Base-by-base conservation (phyloP, 2,329 filamentous ascomycete genomes). In the Penicillium sp. region DNA sequence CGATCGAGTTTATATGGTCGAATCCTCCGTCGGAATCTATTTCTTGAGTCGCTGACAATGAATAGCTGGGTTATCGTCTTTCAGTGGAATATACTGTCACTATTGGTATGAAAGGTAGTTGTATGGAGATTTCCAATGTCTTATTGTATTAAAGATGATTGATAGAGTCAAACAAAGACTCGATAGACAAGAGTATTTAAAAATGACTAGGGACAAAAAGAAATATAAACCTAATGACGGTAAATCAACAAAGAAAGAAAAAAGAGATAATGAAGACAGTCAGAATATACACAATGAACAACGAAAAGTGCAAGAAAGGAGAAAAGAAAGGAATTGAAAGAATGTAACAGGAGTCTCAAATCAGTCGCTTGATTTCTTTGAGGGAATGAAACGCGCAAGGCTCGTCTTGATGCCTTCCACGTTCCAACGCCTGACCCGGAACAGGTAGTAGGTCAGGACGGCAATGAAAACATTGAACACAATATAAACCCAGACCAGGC, bases 401-500 rank as follows among this genome's bases (percentile, higher is more conserved):
- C 51, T 57, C 29, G 53, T 49, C 51, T 65, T 62, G 31, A 63
- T 54, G 45, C 56, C 44, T 9, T 40, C 60, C 29, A 46, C 18
- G 35, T 52, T 59, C 67, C 67, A 69, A 22, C 53, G 62, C 54
- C 62, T 67, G 18, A 71, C 67, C 11, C 69, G 63, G 57, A 70
- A 64, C 3, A 69, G 79, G 79, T 69, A 71, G 29, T 52, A 80
- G 62, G 43, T 79, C 23, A 61, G 1, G 25, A 85, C 66, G 1
- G 84, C 82, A 0, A 75, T 79, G 26, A 69, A 71, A 9, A 85
- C 67, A 65, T 87, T 86, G 65, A 86, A 84, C 5, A 74, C 65
- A 49, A 86, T 77, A 56, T 81, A 88, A 0, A 75, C 79, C 77
- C 82, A 86, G 45, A 86, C 71, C 26, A 88, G 71, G 0, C 85